A percentile compares a stretch with the other conserved stretches of the same genome.
Conservation (phyloP, 1,284 basidiomycete species). For the Apiotrichum porosum region DNA sequence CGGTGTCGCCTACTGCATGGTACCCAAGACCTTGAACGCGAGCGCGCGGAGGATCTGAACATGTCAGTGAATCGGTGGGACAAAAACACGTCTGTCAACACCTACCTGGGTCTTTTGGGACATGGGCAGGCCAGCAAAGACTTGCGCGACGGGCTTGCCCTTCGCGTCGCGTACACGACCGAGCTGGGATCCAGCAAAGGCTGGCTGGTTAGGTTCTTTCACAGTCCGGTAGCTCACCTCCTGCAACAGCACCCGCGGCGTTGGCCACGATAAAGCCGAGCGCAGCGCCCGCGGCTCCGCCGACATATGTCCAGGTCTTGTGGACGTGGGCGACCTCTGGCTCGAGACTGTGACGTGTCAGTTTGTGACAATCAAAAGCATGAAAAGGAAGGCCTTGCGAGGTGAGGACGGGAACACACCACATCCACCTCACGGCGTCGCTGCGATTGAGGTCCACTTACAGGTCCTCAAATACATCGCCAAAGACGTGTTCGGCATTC, state of each 20-base stretch:
- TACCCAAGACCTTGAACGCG: slow-evolving; percentile 81
- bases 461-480: slow-evolving; percentile 85
- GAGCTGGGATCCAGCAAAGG: slow-evolving; percentile 74
- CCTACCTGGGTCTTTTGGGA: slow-evolving; percentile 80
- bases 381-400: no score
- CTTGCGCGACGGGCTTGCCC: slow-evolving; percentile 82
- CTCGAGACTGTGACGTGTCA: slow-evolving; percentile 39
- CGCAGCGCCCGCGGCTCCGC: slow-evolving; percentile 59
- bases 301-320: slow-evolving; percentile 52
- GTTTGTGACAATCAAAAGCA: no score
- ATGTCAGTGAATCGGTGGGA: background rate
- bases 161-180: slow-evolving; percentile 88
- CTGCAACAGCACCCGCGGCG: slow-evolving; percentile 62
- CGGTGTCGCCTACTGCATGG: no score
- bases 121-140: slow-evolving; percentile 75
- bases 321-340: slow-evolving; percentile 47
- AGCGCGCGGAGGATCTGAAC: slow-evolving; percentile 75
- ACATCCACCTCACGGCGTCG: no score
- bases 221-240: slow-evolving; percentile 26
- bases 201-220: slow-evolving; percentile 46
- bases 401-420: no score
- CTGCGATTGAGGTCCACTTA: slow-evolving; percentile 16
- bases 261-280: slow-evolving; percentile 85
- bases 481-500: slow-evolving; percentile 74
- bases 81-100: background rate